Conservation (phyloP, 176 grass and related monocot genomes). For the Aechmea fasciata region DNA sequence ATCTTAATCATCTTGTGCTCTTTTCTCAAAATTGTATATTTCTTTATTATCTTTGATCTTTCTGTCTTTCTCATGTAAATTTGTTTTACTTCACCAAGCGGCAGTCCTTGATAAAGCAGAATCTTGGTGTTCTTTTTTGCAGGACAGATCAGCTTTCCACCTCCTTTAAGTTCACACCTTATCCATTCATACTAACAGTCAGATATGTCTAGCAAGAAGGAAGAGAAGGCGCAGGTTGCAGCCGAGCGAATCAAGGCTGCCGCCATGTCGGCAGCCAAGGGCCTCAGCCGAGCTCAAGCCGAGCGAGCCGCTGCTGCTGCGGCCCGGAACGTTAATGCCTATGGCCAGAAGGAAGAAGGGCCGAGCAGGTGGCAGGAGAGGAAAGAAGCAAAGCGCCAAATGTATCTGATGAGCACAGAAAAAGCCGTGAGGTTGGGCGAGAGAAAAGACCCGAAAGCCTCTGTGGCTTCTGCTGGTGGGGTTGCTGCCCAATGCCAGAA, state of each 20-base stretch:
- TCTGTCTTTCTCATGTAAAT: no score
- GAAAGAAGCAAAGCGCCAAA: conserved; percentile 74
- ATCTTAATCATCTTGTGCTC: no score
- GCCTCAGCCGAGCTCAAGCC: conserved; percentile 70
- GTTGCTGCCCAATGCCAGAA: conserved; percentile 55
- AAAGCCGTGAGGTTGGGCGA: conserved; percentile 55
- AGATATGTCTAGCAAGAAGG: conserved; percentile 53
- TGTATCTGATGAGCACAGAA: conserved; percentile 87
- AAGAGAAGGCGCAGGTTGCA: conserved; percentile 38
- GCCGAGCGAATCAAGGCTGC: conserved; percentile 51
- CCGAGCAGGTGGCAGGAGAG: conserved; percentile 68
- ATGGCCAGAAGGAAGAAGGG: conserved; percentile 81
- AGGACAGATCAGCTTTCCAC: no score
- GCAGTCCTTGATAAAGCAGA: no score
- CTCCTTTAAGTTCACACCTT: no score
- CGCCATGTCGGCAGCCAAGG: conserved; percentile 48
- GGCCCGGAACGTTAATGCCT: conserved; percentile 69
- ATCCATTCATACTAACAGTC: not conserved
- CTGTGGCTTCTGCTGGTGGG: conserved; percentile 22
- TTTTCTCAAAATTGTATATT: no score
- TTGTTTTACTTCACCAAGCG: no score
- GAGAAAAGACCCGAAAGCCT: conserved; percentile 49
- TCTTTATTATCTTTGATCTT: no score
- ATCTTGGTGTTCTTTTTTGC: no score
- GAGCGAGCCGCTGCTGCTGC: conserved; percentile 47